Percentiles rank a stretch among this genome's conserved stretches.
Conservation (phyloP, 2,329 filamentous ascomycete species). For the Akanthomyces dipterigenus region DNA sequence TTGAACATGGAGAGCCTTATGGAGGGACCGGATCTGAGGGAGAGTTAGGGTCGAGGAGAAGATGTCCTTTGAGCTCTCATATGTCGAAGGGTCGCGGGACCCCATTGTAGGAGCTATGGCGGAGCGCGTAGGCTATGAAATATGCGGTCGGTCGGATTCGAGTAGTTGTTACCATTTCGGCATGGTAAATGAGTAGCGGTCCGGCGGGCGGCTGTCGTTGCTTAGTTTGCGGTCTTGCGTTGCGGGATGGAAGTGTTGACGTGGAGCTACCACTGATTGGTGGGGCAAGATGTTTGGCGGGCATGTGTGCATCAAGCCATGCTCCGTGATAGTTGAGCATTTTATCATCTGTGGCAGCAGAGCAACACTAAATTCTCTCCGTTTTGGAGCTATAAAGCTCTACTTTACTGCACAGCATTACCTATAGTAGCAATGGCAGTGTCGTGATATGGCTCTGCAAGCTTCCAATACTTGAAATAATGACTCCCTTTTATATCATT, state of each 20-base stretch:
- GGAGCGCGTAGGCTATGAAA: background rate
- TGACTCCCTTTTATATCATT: too few relatives aligned
- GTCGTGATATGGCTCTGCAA: too few relatives aligned
- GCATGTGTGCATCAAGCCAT: background rate
- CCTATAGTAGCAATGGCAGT: too few relatives aligned
- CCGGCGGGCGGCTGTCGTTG: background rate
- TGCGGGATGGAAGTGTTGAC: background rate
- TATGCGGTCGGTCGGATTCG: background rate
- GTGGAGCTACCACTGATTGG: background rate
- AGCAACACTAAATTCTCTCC: too few relatives aligned
- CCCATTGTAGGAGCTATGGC: conserved; percentile 26
- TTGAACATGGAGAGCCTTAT: conserved; percentile 51
- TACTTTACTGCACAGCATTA: too few relatives aligned
- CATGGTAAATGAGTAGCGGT: background rate
- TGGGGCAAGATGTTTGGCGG: background rate
- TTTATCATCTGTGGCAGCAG: background rate
- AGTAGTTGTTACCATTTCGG: background rate
- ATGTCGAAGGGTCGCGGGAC: conserved; percentile 38
- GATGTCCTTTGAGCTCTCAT: conserved; percentile 44
- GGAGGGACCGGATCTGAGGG: conserved; percentile 56
- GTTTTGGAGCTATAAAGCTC: too few relatives aligned
- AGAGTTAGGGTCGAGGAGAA: conserved; percentile 51
- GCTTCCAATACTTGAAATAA: too few relatives aligned
- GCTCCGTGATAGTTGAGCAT: background rate
- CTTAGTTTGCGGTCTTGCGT: background rate